phyloP scores from a whole-genome alignment of 1,284 basidiomycete species.

The Phlebopus sp. region DNA sequence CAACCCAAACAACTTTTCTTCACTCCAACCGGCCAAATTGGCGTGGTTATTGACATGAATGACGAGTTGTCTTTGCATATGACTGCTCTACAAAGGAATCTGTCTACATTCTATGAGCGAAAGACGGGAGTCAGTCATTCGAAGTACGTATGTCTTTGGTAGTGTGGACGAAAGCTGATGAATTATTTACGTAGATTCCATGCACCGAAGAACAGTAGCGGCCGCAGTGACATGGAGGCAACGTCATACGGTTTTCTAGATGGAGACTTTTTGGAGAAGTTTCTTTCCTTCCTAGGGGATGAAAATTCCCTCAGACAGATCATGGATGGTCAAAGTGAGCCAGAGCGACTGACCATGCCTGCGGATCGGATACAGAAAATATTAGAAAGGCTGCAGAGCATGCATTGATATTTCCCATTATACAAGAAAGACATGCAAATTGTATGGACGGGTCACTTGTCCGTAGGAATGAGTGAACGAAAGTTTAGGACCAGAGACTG shows the following conservation, averaged over 20 bases:
- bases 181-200: conserved; percentile 53
- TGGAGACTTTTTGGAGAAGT: conserved; percentile 81
- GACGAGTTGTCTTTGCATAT: conserved; percentile 60
- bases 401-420: conserved; percentile 46
- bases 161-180: background rate
- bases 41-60: conserved; percentile 69
- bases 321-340: conserved; percentile 51
- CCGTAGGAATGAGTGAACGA: background rate
- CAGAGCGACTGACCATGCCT: conserved; percentile 49
- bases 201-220: conserved; percentile 54
- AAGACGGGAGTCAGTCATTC: conserved; percentile 65
- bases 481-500: conserved; percentile 19
- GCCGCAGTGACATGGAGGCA: conserved; percentile 54
- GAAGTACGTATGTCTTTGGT: conserved; percentile 44
- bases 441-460: conserved; percentile 11
- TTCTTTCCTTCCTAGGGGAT: conserved; percentile 44
- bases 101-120: conserved; percentile 54
- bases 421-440: conserved; percentile 16
- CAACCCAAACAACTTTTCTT: conserved; percentile 71
- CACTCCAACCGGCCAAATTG: conserved; percentile 79
- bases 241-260: conserved; percentile 80
- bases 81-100: conserved; percentile 76
- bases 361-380: conserved; percentile 46
- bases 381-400: conserved; percentile 58
- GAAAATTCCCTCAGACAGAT: conserved; percentile 42